A percentile compares a stretch with the other conserved stretches of the same genome.
Conservation (phyloP, 192 early-diverging fungal genomes). For the Backusella parvicylindrica region DNA sequence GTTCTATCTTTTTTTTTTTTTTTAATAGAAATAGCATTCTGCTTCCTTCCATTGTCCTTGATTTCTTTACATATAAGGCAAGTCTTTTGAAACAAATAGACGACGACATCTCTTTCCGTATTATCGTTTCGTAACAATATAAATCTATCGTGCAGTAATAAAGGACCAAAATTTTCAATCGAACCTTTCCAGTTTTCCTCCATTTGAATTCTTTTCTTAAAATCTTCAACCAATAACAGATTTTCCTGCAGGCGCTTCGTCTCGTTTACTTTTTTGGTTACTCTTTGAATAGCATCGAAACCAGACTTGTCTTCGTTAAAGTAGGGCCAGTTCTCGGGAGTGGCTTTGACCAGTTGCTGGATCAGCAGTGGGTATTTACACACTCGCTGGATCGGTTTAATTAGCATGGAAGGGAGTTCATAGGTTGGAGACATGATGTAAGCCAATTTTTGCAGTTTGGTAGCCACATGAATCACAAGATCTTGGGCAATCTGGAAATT, state of each 20-base stretch:
- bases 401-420: slow-evolving; percentile 88
- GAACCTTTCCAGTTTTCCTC: slow-evolving; percentile 79
- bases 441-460: slow-evolving; percentile 57
- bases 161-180: slow-evolving; percentile 74
- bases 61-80: slow-evolving; percentile 93
- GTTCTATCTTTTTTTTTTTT: slow-evolving; percentile 68
- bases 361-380: slow-evolving; percentile 98
- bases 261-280: slow-evolving; percentile 91
- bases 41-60: slow-evolving; percentile 13
- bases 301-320: slow-evolving; percentile 70
- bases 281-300: slow-evolving; percentile 73
- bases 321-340: slow-evolving; percentile 51
- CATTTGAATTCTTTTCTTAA: slow-evolving; percentile 66
- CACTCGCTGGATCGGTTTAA: slow-evolving; percentile 97
- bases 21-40: slow-evolving; percentile 34
- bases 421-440: slow-evolving; percentile 81
- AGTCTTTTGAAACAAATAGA: slow-evolving; percentile 92
- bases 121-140: slow-evolving; percentile 66
- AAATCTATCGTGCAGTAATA: slow-evolving; percentile 88
- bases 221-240: slow-evolving; percentile 68
- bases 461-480: slow-evolving; percentile 59
- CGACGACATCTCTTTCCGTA: slow-evolving; percentile 73
- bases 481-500: slow-evolving; percentile 82
- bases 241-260: slow-evolving; percentile 87
- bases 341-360: slow-evolving; percentile 66